A percentile compares a stretch with the other conserved stretches of the same genome.
Evolutionary conservation across 2,329 filamentous ascomycete genomes (phyloP).

Genomic region (Diaporthe sp.): DNA sequence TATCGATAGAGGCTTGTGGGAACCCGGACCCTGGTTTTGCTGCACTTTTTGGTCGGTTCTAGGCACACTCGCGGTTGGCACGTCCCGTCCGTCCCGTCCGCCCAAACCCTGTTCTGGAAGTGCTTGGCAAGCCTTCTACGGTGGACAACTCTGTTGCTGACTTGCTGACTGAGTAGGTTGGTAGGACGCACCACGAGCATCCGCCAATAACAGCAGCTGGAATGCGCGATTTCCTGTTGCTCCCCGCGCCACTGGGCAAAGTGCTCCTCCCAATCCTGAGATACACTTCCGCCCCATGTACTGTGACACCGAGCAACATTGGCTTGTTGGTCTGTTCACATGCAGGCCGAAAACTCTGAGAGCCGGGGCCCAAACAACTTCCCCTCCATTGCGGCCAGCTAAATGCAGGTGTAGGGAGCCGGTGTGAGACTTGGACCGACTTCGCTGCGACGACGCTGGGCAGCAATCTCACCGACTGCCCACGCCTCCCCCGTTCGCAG

Average conservation of each 20-base stretch:
- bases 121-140: constrained; percentile 21
- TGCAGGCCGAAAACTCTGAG: constrained; percentile 30
- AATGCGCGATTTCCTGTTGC: constrained; percentile 37
- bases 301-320: constrained; percentile 29
- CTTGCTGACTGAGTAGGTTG: constrained; percentile 17
- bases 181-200: constrained; percentile 10
- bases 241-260: constrained; percentile 25
- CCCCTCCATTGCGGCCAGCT: constrained; percentile 8
- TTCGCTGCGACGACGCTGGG: constrained; percentile 6
- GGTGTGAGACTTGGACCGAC: constrained; percentile 14
- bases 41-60: constrained; percentile 4
- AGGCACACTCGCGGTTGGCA: neutral
- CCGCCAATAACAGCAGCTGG: constrained; percentile 34
- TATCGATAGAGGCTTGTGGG: constrained; percentile 38
- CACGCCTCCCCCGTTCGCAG: neutral
- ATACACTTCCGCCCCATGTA: constrained; percentile 26
- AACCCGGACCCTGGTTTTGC: neutral
- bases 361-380: constrained; percentile 17
- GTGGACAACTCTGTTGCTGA: constrained; percentile 10
- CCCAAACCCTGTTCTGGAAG: constrained; percentile 26
- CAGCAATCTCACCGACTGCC: constrained; percentile 6
- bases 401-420: constrained; percentile 10
- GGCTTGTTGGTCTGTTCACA: constrained; percentile 23
- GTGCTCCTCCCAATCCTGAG: constrained; percentile 2
- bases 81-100: constrained; percentile 22